These are phyloP conservation scores for Trichodelitschia bisporula DNA, from an alignment of 495 filamentous ascomycete species.

Conservation along the genomic window DNA sequence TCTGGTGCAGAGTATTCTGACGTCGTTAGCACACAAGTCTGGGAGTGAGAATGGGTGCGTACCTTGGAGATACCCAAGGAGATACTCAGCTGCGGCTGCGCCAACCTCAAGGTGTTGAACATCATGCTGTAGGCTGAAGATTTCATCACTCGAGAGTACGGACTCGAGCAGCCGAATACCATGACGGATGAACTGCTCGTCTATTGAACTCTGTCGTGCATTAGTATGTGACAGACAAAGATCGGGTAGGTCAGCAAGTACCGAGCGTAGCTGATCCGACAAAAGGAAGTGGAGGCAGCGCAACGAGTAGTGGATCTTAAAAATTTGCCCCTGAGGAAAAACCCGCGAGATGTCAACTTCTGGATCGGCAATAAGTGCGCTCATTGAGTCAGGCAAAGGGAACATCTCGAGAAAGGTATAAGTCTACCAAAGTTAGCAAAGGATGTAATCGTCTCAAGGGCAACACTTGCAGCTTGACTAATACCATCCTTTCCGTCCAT, in stretches of 20 bases:
- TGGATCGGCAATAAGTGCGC: slow-evolving; percentile 28
- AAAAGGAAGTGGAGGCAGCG: slow-evolving; percentile 5
- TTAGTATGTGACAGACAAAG: too few species aligned
- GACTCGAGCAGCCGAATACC: slow-evolving; percentile 3
- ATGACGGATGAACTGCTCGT: slow-evolving; percentile 7
- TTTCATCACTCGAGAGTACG: slow-evolving; percentile 4
- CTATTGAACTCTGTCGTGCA: slow-evolving; percentile 5
- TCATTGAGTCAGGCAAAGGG: slow-evolving; percentile 23
- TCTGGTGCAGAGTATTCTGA: slow-evolving; percentile 1
- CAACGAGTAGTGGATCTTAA: slow-evolving; percentile 7
- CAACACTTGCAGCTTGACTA: not conserved
- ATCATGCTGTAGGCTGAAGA: too few species aligned
- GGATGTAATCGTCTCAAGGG: too few species aligned
- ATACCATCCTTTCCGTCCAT: slow-evolving; percentile 36
- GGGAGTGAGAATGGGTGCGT: too few species aligned
- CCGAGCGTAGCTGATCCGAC: slow-evolving; percentile 3
- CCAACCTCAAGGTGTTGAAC: too few species aligned
- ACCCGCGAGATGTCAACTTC: slow-evolving; percentile 2
- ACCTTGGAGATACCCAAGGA: too few species aligned
- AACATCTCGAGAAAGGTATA: not conserved
- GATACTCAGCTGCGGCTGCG: too few species aligned
- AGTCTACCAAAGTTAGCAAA: too few species aligned
- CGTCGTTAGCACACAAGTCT: too few species aligned
- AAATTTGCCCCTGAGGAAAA: slow-evolving; percentile 8
- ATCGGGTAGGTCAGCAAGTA: too few species aligned